Base-by-base conservation (phyloP, 2,329 filamentous ascomycete genomes). In the Penicillium oxalicum region DNA sequence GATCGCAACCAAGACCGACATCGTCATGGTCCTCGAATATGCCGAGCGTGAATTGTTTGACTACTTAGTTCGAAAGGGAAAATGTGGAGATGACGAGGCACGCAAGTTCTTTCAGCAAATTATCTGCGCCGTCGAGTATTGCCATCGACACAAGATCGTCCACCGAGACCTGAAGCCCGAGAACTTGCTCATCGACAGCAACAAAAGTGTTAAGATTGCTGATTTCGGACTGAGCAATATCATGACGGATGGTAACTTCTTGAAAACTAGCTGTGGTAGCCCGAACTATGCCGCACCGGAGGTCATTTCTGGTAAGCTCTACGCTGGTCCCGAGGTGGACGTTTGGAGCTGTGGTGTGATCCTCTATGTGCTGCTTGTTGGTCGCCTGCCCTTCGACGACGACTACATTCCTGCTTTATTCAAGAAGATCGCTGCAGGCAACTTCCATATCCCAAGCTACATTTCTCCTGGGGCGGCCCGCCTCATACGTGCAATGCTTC, bases 21-120 rank as follows among this genome's bases (percentile, higher is more conserved):
- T 98, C 67, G 93, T 97, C 70, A 98, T 98, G 93, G 93, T 98
- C 42, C 82, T 98, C 59, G 93, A 98, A 71, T 98, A 95, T 71
- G 93, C 93, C 37, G 93, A 93, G 53, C 88, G 88, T 52, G 93
- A 98, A 71, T 78, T 98, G 51, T 98, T 98, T 72, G 91, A 98
- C 71, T 97, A 97, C 72, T 93, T 98, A 54, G 93, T 98, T 50
- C 86, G 91, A 65, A 84, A 96, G 66, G 93, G 93, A 47, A 85
- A 88, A 65, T 89, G 97, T 79, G 83, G 86, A 59, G 93, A 98
- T 70, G 80, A 84, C 52, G 88, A 94, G 67, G 93, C 93, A n/a
- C 84, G 93, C 49, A 89, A 91, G 59, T 96, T 98, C 76, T 98
- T 98, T 71, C 93, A 98, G 71, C 93, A 98, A 71, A 98, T 98